Base-by-base conservation (phyloP, 805 yeast genomes). In the Tanozyma kutaoensis region DNA sequence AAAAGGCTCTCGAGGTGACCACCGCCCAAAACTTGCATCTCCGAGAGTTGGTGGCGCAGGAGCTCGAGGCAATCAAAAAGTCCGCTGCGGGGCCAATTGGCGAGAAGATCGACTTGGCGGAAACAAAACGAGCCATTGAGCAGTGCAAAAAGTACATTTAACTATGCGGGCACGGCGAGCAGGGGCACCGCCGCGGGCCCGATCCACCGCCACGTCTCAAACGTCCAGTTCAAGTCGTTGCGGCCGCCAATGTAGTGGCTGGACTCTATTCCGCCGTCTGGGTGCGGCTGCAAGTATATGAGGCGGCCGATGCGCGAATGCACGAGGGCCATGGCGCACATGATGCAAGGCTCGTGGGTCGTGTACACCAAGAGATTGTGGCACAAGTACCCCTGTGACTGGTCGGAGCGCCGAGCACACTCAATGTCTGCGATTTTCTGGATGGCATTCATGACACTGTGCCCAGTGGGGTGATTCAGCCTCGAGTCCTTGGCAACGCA, bases 261-360 rank as follows among this genome's bases (percentile, higher is more conserved):
- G 16, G 70, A 66, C 8, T 78, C 86, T 31, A 88, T 66, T 1
- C 53, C 63, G 2, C 66, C 66, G 3, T 23, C 17, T 6, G 68
- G 63, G 3, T 66, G 54, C 10, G 39, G 34, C 22, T 55, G 52
- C 12, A 79, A 37, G 49, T 74, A 88, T 1, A 80, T 54, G 19
- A 88, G 53, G 28, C 84, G 59, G 11, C 72, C 65, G 0, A 91
- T 66, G 26, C 98, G 60, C 1, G 97, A 88, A 46, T 91, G 98
- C 8, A 86, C 75, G 22, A 91, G 58, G 0, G 97, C 97, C 98
- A 91, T 91, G 5, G 81, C 56, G 44, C 98, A 91, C 96, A 88
- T 91, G 0, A 82, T 69, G 43, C 98, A 91, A 0, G 98, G 98
- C 48, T 91, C 98, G 46, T 85, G 94, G 0, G 95, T 78, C 1